Evolutionary conservation across 129 eudicot genomes (phyloP), one percentile per base, ranked within the genome.

Genomic region (Tanacetum coccineum): DNA sequence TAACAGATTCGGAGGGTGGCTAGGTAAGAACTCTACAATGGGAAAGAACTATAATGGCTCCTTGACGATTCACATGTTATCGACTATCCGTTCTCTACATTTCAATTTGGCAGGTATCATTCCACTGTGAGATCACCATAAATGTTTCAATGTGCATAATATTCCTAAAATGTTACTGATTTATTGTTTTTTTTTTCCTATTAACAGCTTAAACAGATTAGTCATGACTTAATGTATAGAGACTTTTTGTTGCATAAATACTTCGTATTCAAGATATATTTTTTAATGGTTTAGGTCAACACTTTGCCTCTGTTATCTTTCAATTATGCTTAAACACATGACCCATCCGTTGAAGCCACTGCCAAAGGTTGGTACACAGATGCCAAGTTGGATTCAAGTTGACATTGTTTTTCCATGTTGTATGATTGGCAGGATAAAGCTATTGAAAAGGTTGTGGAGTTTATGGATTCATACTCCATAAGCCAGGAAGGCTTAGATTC

Each of bases 11-110:
- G n/a, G n/a, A n/a, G n/a, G n/a, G n/a, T n/a, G n/a, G n/a, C n/a
- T n/a, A n/a, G n/a, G n/a, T n/a, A n/a, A n/a, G n/a, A 93, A 93
- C 79, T 93, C 99, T 70, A 93, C 96, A 28, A 84, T 81, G 92
- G 96, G 95, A 26, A 93, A 93, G 80, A 86, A 93, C 75, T 82
- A 81, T 64, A 86, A n/a, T n/a, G 99, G 74, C 95, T 88, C 53
- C 68, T 93, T 78, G 99, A 93, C 66, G 95, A 93, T 70, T 71
- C 75, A 51, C 99, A 93, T 82, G 95, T 93, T 72, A 93, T 82
- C 79, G 86, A 44, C 83, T 84, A 56, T 88, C 99, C n/a, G n/a
- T 21, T 89, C 95, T 42, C 82, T 86, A 49, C 96, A 76, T 66
- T 86, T 92, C 54, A 78, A 84, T 76, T 39, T 84, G 96, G 90